Conservation (phyloP, 495 filamentous ascomycete genomes). For the Aspergillus kassunensis region DNA sequence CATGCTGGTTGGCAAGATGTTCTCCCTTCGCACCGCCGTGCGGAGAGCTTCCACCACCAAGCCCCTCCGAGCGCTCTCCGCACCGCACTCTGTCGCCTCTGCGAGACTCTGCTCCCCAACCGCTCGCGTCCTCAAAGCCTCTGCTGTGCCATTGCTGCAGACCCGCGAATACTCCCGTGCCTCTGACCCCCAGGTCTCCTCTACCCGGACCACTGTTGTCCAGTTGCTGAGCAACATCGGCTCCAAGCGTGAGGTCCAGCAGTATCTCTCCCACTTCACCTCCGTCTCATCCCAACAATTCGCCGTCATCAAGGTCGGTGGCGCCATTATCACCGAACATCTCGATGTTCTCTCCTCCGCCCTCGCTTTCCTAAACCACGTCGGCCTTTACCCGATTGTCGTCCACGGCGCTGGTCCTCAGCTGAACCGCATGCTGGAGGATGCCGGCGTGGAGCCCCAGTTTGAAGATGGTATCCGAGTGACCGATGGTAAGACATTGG, state of each 20-base stretch:
- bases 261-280: slow-evolving; percentile 96
- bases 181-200: slow-evolving; percentile 44
- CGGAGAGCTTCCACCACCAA: slow-evolving; percentile 46
- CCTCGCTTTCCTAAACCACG: slow-evolving; percentile 88
- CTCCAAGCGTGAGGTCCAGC: slow-evolving; percentile 95
- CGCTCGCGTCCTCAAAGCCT: slow-evolving; percentile 25
- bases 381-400: slow-evolving; percentile 93
- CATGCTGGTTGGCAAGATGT: slow-evolving; percentile 48
- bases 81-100: slow-evolving; percentile 35
- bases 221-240: slow-evolving; percentile 94
- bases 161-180: slow-evolving; percentile 45
- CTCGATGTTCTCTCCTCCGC: slow-evolving; percentile 83
- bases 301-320: slow-evolving; percentile 97
- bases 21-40: slow-evolving; percentile 49
- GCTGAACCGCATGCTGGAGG: slow-evolving; percentile 88
- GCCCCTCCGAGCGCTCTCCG: slow-evolving; percentile 47
- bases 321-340: slow-evolving; percentile 95
- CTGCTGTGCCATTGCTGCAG: slow-evolving; percentile 29
- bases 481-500: slow-evolving; percentile 93
- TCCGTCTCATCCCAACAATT: slow-evolving; percentile 97
- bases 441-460: slow-evolving; percentile 88
- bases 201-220: slow-evolving; percentile 83
- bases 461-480: slow-evolving; percentile 96
- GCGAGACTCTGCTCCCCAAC: slow-evolving; percentile 27
- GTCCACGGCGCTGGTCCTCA: slow-evolving; percentile 96